Conservation (phyloP, 768 basidiomycete species). For the Pleurotus ostreatus region DNA sequence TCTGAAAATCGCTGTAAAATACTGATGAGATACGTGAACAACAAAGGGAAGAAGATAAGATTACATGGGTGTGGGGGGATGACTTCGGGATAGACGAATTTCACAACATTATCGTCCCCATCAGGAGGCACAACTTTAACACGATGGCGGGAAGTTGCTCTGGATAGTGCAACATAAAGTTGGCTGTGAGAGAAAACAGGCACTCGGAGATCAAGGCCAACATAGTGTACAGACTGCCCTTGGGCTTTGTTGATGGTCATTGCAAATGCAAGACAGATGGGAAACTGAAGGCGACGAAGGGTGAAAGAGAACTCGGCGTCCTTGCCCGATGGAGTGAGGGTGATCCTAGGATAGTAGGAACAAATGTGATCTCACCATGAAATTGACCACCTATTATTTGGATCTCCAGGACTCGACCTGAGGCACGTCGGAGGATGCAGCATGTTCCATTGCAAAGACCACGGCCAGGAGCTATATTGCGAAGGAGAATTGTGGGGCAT, state of each 20-base stretch:
- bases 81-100: slow-evolving; percentile 11
- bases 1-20: no score
- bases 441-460: slow-evolving; percentile 38
- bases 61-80: no score
- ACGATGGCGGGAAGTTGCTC: slow-evolving; percentile 12
- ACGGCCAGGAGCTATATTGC: slow-evolving; percentile 32
- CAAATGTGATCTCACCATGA: slow-evolving; percentile 28
- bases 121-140: slow-evolving; percentile 21
- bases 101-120: neutral
- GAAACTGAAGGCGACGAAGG: slow-evolving; percentile 34
- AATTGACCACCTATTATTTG: slow-evolving; percentile 31
- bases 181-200: slow-evolving; percentile 40
- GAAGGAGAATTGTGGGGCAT: slow-evolving; percentile 36
- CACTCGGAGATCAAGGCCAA: slow-evolving; percentile 34
- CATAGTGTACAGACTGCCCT: slow-evolving; percentile 39
- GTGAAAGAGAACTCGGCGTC: slow-evolving; percentile 22
- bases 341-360: slow-evolving; percentile 29
- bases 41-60: no score
- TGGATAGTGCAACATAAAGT: slow-evolving; percentile 26
- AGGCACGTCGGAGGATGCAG: slow-evolving; percentile 19
- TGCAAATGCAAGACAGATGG: slow-evolving; percentile 39
- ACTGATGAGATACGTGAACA: no score
- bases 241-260: slow-evolving; percentile 48
- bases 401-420: slow-evolving; percentile 29
- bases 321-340: slow-evolving; percentile 21